These are phyloP conservation scores for Litsea cubeba DNA, from an alignment of 164 flowering plant genomes.

Conservation along the genomic window DNA sequence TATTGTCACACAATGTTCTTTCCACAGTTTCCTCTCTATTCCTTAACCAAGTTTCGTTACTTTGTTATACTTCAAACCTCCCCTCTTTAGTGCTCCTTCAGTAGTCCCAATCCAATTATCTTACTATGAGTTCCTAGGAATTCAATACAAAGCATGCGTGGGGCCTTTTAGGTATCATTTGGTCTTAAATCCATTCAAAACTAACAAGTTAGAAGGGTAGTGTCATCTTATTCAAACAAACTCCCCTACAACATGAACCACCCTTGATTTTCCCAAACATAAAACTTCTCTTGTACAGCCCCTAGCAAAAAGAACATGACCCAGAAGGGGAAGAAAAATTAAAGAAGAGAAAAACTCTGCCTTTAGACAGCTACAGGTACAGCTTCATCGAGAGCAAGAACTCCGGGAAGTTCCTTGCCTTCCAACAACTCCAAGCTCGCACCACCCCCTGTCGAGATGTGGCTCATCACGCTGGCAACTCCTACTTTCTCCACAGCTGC, in stretches of 20 bases:
- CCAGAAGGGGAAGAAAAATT: slow-evolving; percentile 9
- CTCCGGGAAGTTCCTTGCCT: slow-evolving; percentile 78
- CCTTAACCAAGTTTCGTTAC: too few relatives aligned
- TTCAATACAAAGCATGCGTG: too few relatives aligned
- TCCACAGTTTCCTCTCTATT: too few relatives aligned
- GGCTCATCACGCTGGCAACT: slow-evolving; percentile 71
- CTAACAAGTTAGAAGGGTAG: too few relatives aligned
- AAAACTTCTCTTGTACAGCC: background rate
- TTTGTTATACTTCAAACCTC: too few relatives aligned
- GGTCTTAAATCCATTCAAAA: too few relatives aligned
- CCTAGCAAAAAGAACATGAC: background rate
- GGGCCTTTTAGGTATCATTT: too few relatives aligned
- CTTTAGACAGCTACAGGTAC: slow-evolving; percentile 38
- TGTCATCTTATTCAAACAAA: background rate
- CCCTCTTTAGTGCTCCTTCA: too few relatives aligned
- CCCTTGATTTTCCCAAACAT: background rate
- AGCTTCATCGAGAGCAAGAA: slow-evolving; percentile 70
- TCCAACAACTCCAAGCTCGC: slow-evolving; percentile 82
- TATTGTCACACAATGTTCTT: too few relatives aligned
- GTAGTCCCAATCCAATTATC: too few relatives aligned
- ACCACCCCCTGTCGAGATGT: slow-evolving; percentile 89
- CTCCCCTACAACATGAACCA: background rate
- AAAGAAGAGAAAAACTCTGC: slow-evolving; percentile 2
- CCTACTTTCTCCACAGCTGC: slow-evolving; percentile 83
- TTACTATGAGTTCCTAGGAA: too few relatives aligned